phyloP scores from a whole-genome alignment of 2,329 filamentous ascomycete species.

The Stachybotrys chlorohalonatus region DNA sequence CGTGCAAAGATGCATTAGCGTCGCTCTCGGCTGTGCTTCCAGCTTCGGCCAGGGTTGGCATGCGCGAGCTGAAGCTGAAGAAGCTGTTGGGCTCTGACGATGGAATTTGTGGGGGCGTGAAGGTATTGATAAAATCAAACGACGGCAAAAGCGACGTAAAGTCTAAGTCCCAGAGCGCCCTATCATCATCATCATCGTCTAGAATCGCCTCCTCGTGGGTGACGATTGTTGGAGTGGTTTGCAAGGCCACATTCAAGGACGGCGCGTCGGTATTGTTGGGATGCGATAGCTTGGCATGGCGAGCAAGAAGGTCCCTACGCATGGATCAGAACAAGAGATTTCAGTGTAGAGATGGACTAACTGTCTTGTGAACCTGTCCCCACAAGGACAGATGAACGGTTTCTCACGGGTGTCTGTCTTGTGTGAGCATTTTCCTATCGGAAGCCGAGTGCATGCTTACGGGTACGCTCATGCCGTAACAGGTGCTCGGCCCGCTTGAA shows the following conservation, averaged over 20 bases:
- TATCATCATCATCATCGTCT: background rate
- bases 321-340: background rate
- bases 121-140: background rate
- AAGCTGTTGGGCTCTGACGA: background rate
- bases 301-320: background rate
- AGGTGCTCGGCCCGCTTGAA: background rate
- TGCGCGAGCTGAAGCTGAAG: background rate
- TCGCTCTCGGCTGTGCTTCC: background rate
- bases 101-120: background rate
- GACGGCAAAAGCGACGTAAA: background rate
- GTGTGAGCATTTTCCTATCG: background rate
- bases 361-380: background rate
- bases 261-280: background rate
- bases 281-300: background rate
- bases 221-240: background rate
- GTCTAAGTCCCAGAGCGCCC: background rate
- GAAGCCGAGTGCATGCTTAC: background rate
- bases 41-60: background rate
- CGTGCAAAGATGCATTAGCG: background rate
- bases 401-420: background rate
- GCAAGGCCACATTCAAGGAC: background rate
- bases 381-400: background rate
- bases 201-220: background rate
- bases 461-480: background rate
- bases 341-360: background rate